Evolutionary conservation across 257 asterid genomes (phyloP), one percentile per base, ranked within the genome.

Genomic region (Buddleja alternifolia): DNA sequence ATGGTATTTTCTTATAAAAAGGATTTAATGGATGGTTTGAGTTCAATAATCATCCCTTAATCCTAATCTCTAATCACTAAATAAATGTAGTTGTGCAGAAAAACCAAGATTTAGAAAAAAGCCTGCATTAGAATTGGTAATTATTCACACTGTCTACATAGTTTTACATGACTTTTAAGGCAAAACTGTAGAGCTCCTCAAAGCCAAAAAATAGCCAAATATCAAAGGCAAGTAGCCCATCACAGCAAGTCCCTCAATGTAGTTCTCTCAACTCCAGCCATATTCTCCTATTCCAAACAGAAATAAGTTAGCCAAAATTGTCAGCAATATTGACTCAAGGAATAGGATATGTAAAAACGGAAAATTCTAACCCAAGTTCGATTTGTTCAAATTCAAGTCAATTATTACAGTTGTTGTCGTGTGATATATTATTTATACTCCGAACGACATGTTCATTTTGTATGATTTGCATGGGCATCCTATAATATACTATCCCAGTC

Each of bases 191-290:
- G 14, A 40, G 53, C 53, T 61, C 20, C 23, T 68, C 36, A 4
- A 65, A 8, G 21, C 45, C 44, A 41, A 42, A 24, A 61, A 6
- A 15, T 4, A 21, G 10, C 3, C 52, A 65, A 59, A 19, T 20
- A 34, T 37, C 46, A 37, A 15, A 24, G 44, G 44, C 53, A 4
- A 24, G 57, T 3, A 50, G 58, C 16, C 12, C 58, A 71, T 70
- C 74, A 70, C 47, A 83, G 76, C 69, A 86, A 76, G 67, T 86
- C 93, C 70, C 72, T 70, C 57, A 84, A 71, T 34, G 90, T 86
- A 48, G 89, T 76, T 77, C 67, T 70, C 67, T 61, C 78, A 25
- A 74, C 73, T 47, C 73, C 76, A 63, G 65, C 45, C 39, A 62
- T 29, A 57, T 63, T 77, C 71, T 77, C 82, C 85, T 81, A 67